phyloP scores from a whole-genome alignment of 2,329 filamentous ascomycete genomes.

The Ilyonectria robusta region DNA sequence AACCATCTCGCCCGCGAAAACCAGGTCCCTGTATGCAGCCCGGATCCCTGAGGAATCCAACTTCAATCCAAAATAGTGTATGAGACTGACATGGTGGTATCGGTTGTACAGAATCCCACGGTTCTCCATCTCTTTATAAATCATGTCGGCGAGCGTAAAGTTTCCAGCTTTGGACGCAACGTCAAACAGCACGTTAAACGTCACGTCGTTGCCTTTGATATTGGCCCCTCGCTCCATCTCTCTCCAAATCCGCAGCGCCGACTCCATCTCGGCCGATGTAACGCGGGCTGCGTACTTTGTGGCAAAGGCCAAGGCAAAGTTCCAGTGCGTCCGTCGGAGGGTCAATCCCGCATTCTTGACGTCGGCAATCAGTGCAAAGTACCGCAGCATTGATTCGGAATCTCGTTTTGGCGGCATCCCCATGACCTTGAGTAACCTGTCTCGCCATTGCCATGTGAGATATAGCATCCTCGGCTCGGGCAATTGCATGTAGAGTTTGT shows the following conservation, averaged over 20 bases:
- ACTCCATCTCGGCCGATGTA: constrained; percentile 70
- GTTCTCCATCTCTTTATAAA: constrained; percentile 83
- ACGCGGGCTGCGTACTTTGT: constrained; percentile 76
- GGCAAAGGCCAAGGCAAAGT: constrained; percentile 84
- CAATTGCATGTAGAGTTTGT: constrained; percentile 63
- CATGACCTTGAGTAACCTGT: constrained; percentile 77
- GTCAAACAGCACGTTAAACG: constrained; percentile 94
- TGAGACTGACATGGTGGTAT: constrained; percentile 84
- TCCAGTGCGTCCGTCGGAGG: constrained; percentile 82
- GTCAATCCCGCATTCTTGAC: constrained; percentile 81
- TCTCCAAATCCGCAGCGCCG: constrained; percentile 84
- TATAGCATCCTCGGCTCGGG: constrained; percentile 68
- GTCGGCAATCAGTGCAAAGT: constrained; percentile 87
- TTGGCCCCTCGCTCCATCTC: constrained; percentile 86
- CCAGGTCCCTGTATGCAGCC: constrained; percentile 84
- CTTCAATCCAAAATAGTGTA: constrained; percentile 86
- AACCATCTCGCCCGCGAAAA: constrained; percentile 88
- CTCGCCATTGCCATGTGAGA: constrained; percentile 67
- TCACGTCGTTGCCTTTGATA: constrained; percentile 79
- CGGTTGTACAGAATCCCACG: constrained; percentile 80
- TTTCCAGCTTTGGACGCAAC: constrained; percentile 89
- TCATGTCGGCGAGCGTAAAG: constrained; percentile 85
- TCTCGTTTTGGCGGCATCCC: constrained; percentile 72
- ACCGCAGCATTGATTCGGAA: constrained; percentile 80
- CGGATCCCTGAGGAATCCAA: constrained; percentile 82